Evolutionary conservation across 441 rosid genomes (phyloP), one percentile per base, ranked within the genome.

Genomic region (Corymbia calophylla): DNA sequence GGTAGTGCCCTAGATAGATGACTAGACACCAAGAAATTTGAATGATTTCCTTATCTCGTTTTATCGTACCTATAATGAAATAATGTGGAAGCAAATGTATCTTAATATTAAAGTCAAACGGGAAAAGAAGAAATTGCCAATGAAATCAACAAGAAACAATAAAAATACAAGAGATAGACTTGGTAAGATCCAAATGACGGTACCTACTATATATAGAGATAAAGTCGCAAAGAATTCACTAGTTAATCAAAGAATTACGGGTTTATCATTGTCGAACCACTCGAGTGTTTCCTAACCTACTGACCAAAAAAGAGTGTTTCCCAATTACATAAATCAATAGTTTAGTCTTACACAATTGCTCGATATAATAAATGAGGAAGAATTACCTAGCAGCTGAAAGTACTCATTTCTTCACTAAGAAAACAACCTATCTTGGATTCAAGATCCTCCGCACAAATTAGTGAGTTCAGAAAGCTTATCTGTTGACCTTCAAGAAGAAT

Each of bases 141-240:
- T 1, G 11, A 68, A 68, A 68, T 10, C 77, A 31, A 31, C 11
- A 5, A 18, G 3, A 5, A 68, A 32, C 0, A 32, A 68, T 32
- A 32, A 18, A 3, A 68, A 17, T 31, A 2, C 12, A 8, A 66
- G 1, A 66, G 2, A 31, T 66, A 16, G 2, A 31, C 6, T 16
- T 31, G 3, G 25, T 66, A 4, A 0, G 23, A 9, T 32, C 1
- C 0, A 7, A 68, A 0, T 32, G 1, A 8, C 1, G 4, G 1
- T 32, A 68, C 1, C 1, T 32, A 68, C 14, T 68, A 18, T 18
- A 18, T 0, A 0, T 7, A 68, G 1, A 32, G 6, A 68, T 68
- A 9, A 32, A 2, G 10, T 18, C 0, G 0, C 4, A 68, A 12
- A 31, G 44, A 17, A 17, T 32, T 7, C 13, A 68, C 47, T 68